Conservation (phyloP, 163 green algal genomes). For the Scenedesmus sp. region DNA sequence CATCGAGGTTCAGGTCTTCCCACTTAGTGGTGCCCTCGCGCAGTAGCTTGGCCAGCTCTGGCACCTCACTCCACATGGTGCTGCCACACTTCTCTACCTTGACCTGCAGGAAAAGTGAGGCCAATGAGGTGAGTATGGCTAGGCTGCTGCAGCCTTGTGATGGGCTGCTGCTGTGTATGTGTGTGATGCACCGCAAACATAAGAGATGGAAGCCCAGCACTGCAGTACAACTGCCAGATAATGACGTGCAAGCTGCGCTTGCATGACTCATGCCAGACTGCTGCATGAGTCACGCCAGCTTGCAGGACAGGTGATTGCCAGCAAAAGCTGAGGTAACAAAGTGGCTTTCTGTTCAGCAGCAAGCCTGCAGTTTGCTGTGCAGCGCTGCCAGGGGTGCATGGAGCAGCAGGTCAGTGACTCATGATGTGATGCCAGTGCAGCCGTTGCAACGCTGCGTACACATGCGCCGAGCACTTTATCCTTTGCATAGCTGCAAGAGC, state of each 20-base stretch:
- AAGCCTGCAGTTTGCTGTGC: not conserved
- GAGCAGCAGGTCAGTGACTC: not conserved
- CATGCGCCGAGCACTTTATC: not conserved
- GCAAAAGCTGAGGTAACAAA: no score
- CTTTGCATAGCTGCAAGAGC: not conserved
- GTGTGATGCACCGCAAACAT: no score
- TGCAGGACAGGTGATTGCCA: not conserved
- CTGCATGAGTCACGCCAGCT: no score
- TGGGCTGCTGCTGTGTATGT: no score
- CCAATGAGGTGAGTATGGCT: no score
- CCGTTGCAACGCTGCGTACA: not conserved
- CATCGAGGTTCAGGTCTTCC: slow-evolving; percentile 90
- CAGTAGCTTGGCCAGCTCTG: slow-evolving; percentile 76
- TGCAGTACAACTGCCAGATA: no score
- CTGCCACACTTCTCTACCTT: slow-evolving; percentile 40
- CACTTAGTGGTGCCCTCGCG: slow-evolving; percentile 84
- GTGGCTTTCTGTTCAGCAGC: no score
- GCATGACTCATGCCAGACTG: not conserved
- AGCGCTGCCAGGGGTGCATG: not conserved
- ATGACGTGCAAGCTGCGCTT: not conserved
- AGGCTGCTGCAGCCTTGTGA: no score
- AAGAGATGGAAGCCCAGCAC: no score
- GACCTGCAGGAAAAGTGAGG: not conserved
- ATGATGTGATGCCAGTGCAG: not conserved
- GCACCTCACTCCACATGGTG: slow-evolving; percentile 85